Evolutionary conservation across 2,329 filamentous ascomycete species (phyloP), one percentile per base, ranked within the genome.

Genomic region (Teratosphaeria gauchensis): DNA sequence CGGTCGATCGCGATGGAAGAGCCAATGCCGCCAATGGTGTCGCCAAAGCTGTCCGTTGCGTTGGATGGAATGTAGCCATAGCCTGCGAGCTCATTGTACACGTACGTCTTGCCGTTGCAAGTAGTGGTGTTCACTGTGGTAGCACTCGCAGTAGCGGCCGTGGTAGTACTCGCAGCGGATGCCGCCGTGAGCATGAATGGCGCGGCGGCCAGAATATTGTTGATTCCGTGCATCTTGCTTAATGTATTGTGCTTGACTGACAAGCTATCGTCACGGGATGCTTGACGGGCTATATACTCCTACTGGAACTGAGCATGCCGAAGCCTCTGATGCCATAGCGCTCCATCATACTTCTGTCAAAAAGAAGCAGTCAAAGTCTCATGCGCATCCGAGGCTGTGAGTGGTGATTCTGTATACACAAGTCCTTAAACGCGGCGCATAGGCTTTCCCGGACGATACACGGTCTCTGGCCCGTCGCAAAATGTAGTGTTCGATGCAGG

Each of bases 21-120:
- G 8, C 87, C 87, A 56, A 87, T 77, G 1, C 85, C 84, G 42
- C 84, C 85, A 32, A 89, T 75, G 0, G 85, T 89, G 68, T 90
- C 87, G 32, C 85, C 85, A 64, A 81, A 85, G 68, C 85, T 84
- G 73, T 90, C 87, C 33, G 78, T 75, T 2, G 80, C 78, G 65
- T 84, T 78, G 33, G 77, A 77, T 0, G 80, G 73, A 2, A 89
- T 72, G 58, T 77, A 80, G 4, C 87, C 87, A 67, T 84, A 89
- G 9, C 87, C 87, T 4, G 83, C 84, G 9, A 90, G 80, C 59
- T 81, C 77, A 56, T 85, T 75, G 69, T 90, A 90, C n/a, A 80
- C 77, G 66, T 87, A 89, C 1, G 58, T 77, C 61, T 83, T 78
- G 55, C 82, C 82, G 63, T 82, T 83, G 71, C 85, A 88, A 14